Conservation (phyloP, 1,284 basidiomycete genomes). For the Clitocybe nebularis region DNA sequence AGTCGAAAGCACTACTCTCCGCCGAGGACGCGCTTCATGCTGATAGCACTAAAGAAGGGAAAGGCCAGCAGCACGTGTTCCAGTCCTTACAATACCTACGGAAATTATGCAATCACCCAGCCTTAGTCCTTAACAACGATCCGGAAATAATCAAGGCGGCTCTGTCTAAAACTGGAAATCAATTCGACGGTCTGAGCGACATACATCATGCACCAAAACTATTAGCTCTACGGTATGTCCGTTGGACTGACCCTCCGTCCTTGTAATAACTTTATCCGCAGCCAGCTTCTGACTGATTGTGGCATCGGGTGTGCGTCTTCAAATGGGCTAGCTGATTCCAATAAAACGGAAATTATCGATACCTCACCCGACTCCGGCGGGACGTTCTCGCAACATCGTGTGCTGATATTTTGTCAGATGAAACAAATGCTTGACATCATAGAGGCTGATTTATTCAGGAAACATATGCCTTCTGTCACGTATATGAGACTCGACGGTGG, state of each 20-base stretch:
- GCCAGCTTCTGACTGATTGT: slow-evolving; percentile 92
- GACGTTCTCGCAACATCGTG: slow-evolving; percentile 89
- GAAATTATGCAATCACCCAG: slow-evolving; percentile 97
- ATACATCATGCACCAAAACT: slow-evolving; percentile 94
- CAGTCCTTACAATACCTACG: slow-evolving; percentile 95
- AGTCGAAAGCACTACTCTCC: slow-evolving; percentile 68
- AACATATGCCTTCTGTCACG: slow-evolving; percentile 91
- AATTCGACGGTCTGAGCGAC: slow-evolving; percentile 57
- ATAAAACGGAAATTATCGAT: slow-evolving; percentile 64
- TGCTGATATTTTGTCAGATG: slow-evolving; percentile 99
- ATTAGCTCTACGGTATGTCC: slow-evolving; percentile 77
- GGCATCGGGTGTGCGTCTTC: slow-evolving; percentile 80
- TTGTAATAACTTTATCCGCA: slow-evolving; percentile 37
- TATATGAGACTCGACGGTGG: slow-evolving; percentile 97
- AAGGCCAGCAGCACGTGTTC: slow-evolving; percentile 84
- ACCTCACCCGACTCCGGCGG: slow-evolving; percentile 51
- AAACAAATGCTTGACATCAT: slow-evolving; percentile 99
- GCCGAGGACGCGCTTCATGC: slow-evolving; percentile 63
- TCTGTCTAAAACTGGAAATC: slow-evolving; percentile 51
- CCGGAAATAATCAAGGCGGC: slow-evolving; percentile 60
- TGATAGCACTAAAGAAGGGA: slow-evolving; percentile 32
- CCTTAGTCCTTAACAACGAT: slow-evolving; percentile 78
- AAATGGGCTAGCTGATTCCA: slow-evolving; percentile 38
- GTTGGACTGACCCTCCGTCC: slow-evolving; percentile 3
- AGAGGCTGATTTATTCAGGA: slow-evolving; percentile 88